Conservation (phyloP, 1,284 basidiomycete genomes). For the Cutaneotrichosporon sp. region DNA sequence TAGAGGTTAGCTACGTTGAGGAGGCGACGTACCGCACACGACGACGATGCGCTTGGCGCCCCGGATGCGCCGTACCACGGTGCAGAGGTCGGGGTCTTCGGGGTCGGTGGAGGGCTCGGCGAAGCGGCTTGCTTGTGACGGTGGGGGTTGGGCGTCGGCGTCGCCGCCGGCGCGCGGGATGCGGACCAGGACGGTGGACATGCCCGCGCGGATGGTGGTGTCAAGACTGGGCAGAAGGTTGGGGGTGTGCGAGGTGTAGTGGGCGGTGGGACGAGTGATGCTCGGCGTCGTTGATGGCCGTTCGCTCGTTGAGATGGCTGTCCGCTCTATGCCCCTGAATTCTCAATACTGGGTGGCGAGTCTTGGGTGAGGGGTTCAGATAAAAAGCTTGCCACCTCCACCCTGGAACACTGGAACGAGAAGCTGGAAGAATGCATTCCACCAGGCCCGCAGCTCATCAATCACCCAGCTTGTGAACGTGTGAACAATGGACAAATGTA, state of each 20-base stretch:
- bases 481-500: no score
- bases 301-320: not conserved
- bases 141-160: not conserved
- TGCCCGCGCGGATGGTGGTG: not conserved
- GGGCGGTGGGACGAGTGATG: not conserved
- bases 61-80: constrained; percentile 59
- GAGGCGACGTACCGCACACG: constrained; percentile 69
- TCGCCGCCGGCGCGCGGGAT: not conserved
- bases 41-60: constrained; percentile 80
- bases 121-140: not conserved
- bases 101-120: constrained; percentile 4
- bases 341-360: not conserved
- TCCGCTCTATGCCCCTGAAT: not conserved
- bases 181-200: constrained; percentile 9
- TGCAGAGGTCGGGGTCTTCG: constrained; percentile 19
- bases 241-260: not conserved
- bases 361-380: not conserved
- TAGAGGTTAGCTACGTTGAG: constrained; percentile 41
- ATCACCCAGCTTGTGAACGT: no score
- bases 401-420: not conserved
- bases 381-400: not conserved
- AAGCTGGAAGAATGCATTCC: no score
- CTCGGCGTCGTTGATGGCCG: not conserved
- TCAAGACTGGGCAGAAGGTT: no score
- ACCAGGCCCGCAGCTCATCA: no score